Evolutionary conservation across 2,329 filamentous ascomycete genomes (phyloP).

Genomic region (Dactylellina cionopaga): DNA sequence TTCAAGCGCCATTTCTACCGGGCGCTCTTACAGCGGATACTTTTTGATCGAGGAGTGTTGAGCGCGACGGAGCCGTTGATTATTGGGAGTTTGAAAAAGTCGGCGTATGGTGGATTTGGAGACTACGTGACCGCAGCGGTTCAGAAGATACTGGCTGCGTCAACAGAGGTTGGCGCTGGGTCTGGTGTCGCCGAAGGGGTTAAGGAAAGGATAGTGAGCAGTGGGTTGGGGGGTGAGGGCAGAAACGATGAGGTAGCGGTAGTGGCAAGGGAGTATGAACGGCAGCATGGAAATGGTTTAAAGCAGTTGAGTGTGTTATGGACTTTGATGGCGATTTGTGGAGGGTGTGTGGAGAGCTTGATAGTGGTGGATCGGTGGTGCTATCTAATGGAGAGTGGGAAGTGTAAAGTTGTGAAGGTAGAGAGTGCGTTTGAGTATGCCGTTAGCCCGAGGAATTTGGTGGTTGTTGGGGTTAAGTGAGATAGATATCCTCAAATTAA

Average conservation of each 20-base stretch:
- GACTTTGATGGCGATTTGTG: conserved; percentile 96
- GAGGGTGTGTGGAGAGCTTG: conserved; percentile 84
- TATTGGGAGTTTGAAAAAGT: conserved; percentile 83
- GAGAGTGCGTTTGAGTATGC: conserved; percentile 47
- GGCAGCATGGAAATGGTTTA: conserved; percentile 71
- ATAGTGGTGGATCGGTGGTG: conserved; percentile 92
- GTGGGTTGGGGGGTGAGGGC: conserved; percentile 68
- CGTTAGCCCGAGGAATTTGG: conserved; percentile 46
- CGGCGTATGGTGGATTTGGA: conserved; percentile 77
- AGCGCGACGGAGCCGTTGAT: conserved; percentile 79
- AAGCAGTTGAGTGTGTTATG: conserved; percentile 88
- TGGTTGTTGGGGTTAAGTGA: conserved; percentile 46
- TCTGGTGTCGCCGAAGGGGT: conserved; percentile 71
- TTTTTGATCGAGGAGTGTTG: conserved; percentile 72
- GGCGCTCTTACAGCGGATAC: conserved; percentile 88
- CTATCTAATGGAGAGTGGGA: conserved; percentile 80
- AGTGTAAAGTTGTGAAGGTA: conserved; percentile 61
- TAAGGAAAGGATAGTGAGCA: conserved; percentile 9
- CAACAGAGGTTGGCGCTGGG: conserved; percentile 67
- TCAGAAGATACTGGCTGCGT: conserved; percentile 69
- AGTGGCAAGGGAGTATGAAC: conserved; percentile 76
- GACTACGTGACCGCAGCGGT: conserved; percentile 84
- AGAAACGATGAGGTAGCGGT: conserved; percentile 77
- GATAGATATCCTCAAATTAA: too few relatives aligned
- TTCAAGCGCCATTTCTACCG: conserved; percentile 95